Percentiles rank a stretch among this genome's conserved stretches.
Evolutionary conservation across 768 basidiomycete genomes (phyloP).

Genomic region (Tricholoma flavovirens): DNA sequence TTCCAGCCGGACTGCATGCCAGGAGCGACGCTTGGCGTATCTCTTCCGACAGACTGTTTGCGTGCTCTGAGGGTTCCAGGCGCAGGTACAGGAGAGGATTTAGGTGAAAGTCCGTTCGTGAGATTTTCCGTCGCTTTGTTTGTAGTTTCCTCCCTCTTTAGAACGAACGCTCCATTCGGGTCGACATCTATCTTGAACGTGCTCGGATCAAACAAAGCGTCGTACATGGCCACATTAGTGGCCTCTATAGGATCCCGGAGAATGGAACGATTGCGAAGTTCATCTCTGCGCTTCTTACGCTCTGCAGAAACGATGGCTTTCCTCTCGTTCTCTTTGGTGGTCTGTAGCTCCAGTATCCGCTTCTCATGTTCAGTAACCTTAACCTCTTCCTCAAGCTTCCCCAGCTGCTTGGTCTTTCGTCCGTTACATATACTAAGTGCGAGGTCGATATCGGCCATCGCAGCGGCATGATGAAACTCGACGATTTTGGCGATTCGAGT

Average conservation of each 20-base stretch:
- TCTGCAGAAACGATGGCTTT: constrained; percentile 37
- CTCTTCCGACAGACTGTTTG: constrained; percentile 7
- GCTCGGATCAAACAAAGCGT: constrained; percentile 6
- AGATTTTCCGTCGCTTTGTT: constrained; percentile 2
- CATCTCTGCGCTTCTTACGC: constrained; percentile 29
- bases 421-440: constrained; percentile 33
- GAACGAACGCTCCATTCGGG: constrained; percentile 7
- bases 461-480: constrained; percentile 45
- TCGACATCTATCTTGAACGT: constrained; percentile 12
- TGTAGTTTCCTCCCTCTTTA: constrained; percentile 4
- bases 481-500: constrained; percentile 42
- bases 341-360: constrained; percentile 33
- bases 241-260: constrained; percentile 9
- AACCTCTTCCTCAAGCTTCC: constrained; percentile 25
- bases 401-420: constrained; percentile 25
- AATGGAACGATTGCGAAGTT: constrained; percentile 19
- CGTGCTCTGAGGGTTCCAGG: constrained; percentile 10
- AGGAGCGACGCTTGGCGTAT: constrained; percentile 1
- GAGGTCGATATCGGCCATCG: constrained; percentile 36
- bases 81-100: not conserved
- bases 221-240: constrained; percentile 5
- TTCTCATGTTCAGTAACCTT: constrained; percentile 34
- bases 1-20: constrained; percentile 16
- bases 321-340: constrained; percentile 44
- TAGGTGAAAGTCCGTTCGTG: constrained; percentile 1